Conservation (phyloP, 331 rosid species). For the Quercus phellos region DNA sequence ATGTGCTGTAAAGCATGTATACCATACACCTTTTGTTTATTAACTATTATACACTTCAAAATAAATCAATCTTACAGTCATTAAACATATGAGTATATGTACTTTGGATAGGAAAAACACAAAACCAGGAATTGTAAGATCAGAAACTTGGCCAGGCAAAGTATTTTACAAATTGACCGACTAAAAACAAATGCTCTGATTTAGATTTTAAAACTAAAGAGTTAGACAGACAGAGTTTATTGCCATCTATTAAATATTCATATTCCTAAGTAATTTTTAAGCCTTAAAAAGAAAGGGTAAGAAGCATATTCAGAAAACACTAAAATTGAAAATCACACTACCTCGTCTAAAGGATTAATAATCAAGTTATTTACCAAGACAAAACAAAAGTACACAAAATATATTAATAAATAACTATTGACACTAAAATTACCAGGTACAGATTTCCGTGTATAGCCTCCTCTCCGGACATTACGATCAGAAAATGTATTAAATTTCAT, state of each 20-base stretch:
- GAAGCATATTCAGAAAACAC: background rate
- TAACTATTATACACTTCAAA: background rate
- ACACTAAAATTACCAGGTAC: conserved; percentile 47
- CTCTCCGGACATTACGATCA: conserved; percentile 57
- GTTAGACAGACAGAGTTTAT: background rate
- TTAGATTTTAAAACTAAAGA: background rate
- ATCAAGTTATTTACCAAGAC: background rate
- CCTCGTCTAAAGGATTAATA: background rate
- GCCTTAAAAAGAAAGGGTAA: background rate
- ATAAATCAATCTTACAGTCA: background rate
- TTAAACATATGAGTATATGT: background rate
- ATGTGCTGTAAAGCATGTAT: background rate
- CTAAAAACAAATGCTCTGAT: background rate
- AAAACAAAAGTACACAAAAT: background rate
- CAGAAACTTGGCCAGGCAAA: background rate
- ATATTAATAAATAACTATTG: background rate
- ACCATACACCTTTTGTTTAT: background rate
- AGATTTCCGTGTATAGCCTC: conserved; percentile 52
- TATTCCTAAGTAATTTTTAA: background rate
- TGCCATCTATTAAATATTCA: background rate
- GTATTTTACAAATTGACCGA: background rate
- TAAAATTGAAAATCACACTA: background rate
- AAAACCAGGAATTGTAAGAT: background rate
- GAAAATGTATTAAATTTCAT: conserved; percentile 37
- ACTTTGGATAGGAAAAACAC: background rate